Evolutionary conservation across 768 basidiomycete species (phyloP), one percentile per base, ranked within the genome.

Genomic region (Favolaschia claudopus): DNA sequence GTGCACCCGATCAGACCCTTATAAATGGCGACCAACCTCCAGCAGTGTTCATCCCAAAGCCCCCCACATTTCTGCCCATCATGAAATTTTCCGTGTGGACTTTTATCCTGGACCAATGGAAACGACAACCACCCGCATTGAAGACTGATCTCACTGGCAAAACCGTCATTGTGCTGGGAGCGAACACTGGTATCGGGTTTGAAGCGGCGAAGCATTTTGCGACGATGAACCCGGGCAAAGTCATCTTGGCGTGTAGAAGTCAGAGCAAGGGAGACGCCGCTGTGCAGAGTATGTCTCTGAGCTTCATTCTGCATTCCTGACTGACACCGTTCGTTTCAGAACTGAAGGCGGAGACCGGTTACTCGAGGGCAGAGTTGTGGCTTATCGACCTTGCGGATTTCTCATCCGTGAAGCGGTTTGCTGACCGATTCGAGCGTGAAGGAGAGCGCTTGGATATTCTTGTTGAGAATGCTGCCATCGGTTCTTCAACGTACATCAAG

Each of bases 381-480:
- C 24, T 60, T 29, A 45, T 76, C 36, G 75, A 76, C 53, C 63
- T 75, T 19, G 52, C 68, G 9, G 45, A 61, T 17, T 74, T 75
- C 40, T 62, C 52, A 6, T 73, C 71, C 3, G 69, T 75, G 19
- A 62, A 47, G 13, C 64, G 53, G 19, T 76, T 76, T 44, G 71
- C 61, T 2, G 65, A 68, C 20, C 53, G 51, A 73, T 74, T 46
- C 19, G 51, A 55, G 38, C 36, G 34, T 12, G 58, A 60, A 4
- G 58, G 51, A 1, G 58, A 51, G 6, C 44, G 58, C 5, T 24
- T 64, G 5, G 54, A 60, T 33, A 51, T 64, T 22, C 48, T 62
- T 12, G 61, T 62, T 5, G 55, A 43, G 15, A 58, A 62, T 38
- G 61, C 61, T 9, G 61, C 43, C 9, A n/a, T 57, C 17, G 49